A percentile compares a stretch with the other conserved stretches of the same genome.
These are phyloP conservation scores for Arthrobotrys entomopaga DNA, from an alignment of 2,329 filamentous ascomycete species.

Conservation along the genomic window DNA sequence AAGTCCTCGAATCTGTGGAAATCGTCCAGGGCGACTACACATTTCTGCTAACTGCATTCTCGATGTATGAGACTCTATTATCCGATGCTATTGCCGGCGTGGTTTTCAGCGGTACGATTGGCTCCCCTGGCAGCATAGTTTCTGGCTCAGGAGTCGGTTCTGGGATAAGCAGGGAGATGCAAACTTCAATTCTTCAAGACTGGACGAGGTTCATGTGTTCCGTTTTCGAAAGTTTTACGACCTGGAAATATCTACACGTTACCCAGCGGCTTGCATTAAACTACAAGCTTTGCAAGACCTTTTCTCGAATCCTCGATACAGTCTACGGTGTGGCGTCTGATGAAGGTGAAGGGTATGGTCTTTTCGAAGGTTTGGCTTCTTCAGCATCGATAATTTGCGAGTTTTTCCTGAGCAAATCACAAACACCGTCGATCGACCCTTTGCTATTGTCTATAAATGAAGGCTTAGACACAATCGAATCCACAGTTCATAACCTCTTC, in stretches of 20 bases:
- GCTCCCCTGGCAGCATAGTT: slow-evolving; percentile 64
- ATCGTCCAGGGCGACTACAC: slow-evolving; percentile 79
- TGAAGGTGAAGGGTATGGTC: slow-evolving; percentile 66
- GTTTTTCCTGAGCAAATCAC: slow-evolving; percentile 71
- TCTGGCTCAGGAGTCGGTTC: slow-evolving; percentile 61
- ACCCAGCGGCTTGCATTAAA: slow-evolving; percentile 72
- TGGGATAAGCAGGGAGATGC: slow-evolving; percentile 58
- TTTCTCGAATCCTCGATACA: slow-evolving; percentile 29
- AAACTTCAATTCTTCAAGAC: slow-evolving; percentile 57
- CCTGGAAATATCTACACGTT: slow-evolving; percentile 81
- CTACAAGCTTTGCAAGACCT: slow-evolving; percentile 62
- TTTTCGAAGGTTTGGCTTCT: slow-evolving; percentile 73
- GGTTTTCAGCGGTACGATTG: slow-evolving; percentile 71
- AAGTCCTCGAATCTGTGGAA: slow-evolving; percentile 83
- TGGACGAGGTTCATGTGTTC: slow-evolving; percentile 81
- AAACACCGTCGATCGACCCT: slow-evolving; percentile 30
- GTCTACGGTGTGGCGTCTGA: slow-evolving; percentile 40
- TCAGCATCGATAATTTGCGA: slow-evolving; percentile 80
- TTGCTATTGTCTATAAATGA: slow-evolving; percentile 60
- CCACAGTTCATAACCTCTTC: slow-evolving; percentile 71
- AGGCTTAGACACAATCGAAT: slow-evolving; percentile 69
- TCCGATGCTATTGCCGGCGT: slow-evolving; percentile 76
- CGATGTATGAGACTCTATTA: slow-evolving; percentile 78
- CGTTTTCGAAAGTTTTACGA: slow-evolving; percentile 83
- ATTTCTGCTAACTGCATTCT: slow-evolving; percentile 78